A percentile compares a stretch with the other conserved stretches of the same genome.
Evolutionary conservation across 768 basidiomycete species (phyloP).

Genomic region (Multifurca ochricompacta): DNA sequence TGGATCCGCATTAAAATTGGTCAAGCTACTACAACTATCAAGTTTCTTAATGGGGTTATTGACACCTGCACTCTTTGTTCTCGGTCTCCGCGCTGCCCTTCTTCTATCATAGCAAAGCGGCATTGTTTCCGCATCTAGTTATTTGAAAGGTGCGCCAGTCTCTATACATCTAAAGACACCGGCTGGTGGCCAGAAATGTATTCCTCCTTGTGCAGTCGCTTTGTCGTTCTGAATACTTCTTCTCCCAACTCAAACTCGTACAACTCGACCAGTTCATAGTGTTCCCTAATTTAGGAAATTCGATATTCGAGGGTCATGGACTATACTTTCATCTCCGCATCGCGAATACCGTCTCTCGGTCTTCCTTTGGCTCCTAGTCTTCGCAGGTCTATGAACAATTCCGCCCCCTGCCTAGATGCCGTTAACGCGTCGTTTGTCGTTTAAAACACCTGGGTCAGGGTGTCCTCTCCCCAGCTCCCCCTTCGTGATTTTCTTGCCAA

Average conservation of each 20-base stretch:
- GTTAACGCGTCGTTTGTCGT: background rate
- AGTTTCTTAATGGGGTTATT: background rate
- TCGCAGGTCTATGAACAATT: background rate
- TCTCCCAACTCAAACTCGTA: background rate
- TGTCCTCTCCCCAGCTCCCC: background rate
- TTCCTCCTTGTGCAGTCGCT: background rate
- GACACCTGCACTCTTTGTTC: background rate
- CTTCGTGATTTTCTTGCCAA: background rate
- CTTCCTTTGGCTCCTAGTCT: background rate
- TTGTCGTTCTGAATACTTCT: background rate
- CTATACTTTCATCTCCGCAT: background rate
- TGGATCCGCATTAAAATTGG: too few relatives aligned
- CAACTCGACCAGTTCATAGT: background rate
- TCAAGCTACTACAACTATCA: too few relatives aligned
- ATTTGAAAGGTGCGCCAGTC: background rate
- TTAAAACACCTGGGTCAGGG: background rate
- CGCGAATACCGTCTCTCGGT: background rate
- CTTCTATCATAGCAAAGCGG: background rate
- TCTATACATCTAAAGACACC: background rate
- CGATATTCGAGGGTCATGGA: background rate
- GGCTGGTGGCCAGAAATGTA: constrained; percentile 1
- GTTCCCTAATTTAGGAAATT: constrained; percentile 8
- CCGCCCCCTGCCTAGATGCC: background rate
- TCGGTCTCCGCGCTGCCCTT: too few relatives aligned
- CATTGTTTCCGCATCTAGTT: background rate